Conservation (phyloP, 495 filamentous ascomycete species). For the Hypomontagnella monticulosa region DNA sequence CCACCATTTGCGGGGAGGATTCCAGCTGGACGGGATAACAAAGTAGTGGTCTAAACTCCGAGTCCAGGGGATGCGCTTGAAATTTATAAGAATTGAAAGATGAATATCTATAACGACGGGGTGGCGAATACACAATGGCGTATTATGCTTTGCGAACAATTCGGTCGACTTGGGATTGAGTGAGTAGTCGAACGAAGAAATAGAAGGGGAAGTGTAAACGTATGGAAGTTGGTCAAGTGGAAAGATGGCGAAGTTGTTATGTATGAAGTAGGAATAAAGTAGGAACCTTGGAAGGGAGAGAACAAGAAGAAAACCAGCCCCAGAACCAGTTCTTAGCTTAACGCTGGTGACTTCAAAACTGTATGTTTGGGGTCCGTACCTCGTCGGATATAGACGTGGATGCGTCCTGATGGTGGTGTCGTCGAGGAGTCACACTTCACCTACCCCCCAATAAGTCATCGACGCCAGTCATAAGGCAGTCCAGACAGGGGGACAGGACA, state of each 20-base stretch:
- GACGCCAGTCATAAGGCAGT: conserved; percentile 45
- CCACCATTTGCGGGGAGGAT: conserved; percentile 32
- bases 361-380: conserved; percentile 41
- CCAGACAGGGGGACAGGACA: conserved; percentile 23
- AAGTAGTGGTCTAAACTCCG: conserved; percentile 23
- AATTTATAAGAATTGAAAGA: conserved; percentile 10
- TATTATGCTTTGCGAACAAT: background rate
- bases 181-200: background rate
- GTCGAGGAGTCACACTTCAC: conserved; percentile 46
- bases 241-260: conserved; percentile 1
- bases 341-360: conserved; percentile 34
- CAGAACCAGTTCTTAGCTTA: conserved; percentile 8
- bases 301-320: conserved; percentile 3
- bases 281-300: conserved; percentile 5
- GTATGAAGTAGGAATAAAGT: conserved; percentile 1
- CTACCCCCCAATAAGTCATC: conserved; percentile 41
- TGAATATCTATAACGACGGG: conserved; percentile 2
- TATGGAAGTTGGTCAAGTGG: conserved; percentile 6
- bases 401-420: conserved; percentile 47
- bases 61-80: conserved; percentile 14
- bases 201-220: conserved; percentile 12
- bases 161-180: background rate
- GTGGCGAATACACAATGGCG: conserved; percentile 13
- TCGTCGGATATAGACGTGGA: conserved; percentile 47
- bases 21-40: conserved; percentile 10